phyloP scores from a whole-genome alignment of 768 basidiomycete genomes.

The Amanita pallidorosea region DNA sequence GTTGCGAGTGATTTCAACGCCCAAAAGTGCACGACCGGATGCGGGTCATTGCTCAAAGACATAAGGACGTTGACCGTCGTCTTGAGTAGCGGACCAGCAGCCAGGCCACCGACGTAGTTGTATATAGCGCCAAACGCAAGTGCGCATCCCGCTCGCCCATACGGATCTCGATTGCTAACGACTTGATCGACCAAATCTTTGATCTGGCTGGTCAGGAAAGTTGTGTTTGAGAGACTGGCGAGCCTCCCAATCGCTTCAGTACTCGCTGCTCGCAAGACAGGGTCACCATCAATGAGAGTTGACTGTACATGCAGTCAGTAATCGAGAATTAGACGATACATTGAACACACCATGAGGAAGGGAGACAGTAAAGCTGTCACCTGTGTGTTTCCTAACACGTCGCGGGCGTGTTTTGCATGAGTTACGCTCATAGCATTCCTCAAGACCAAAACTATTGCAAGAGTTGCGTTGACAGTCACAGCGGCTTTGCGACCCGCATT shows the following conservation, averaged over 20 bases:
- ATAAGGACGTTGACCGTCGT: constrained; percentile 92
- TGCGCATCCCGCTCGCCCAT: constrained; percentile 88
- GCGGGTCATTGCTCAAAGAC: constrained; percentile 92
- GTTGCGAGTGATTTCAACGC: constrained; percentile 75
- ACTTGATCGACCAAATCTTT: constrained; percentile 90
- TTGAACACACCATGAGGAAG: constrained; percentile 61
- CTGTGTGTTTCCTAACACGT: constrained; percentile 56
- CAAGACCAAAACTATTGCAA: constrained; percentile 65
- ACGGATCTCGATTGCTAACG: constrained; percentile 88
- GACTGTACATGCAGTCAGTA: constrained; percentile 33
- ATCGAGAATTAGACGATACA: neutral
- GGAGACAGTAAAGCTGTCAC: constrained; percentile 51
- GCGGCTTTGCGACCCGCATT: constrained; percentile 84
- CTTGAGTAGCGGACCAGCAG: constrained; percentile 88
- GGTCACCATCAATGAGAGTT: constrained; percentile 71
- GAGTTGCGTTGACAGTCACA: constrained; percentile 66
- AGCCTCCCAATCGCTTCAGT: constrained; percentile 88
- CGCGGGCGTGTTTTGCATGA: constrained; percentile 47
- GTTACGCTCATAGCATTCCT: constrained; percentile 37
- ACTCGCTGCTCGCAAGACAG: constrained; percentile 61
- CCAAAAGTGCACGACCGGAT: constrained; percentile 94
- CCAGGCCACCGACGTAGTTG: constrained; percentile 85
- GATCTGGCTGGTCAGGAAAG: constrained; percentile 77
- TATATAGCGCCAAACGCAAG: constrained; percentile 90
- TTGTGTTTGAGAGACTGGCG: constrained; percentile 71